Evolutionary conservation across 306 rosid genomes (phyloP).

Genomic region (Castanospermum australe): DNA sequence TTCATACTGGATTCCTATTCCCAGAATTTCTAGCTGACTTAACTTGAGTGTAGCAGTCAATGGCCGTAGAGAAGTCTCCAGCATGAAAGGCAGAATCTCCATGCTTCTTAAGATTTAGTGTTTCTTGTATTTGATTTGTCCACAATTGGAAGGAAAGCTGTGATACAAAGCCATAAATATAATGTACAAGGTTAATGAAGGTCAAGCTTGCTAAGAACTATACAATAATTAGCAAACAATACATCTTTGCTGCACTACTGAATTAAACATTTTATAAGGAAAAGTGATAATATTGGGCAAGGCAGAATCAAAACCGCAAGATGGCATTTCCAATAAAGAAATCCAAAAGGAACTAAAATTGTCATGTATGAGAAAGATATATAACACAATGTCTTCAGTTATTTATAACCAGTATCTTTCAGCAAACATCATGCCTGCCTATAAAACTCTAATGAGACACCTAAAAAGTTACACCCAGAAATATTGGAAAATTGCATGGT

Average conservation of each 20-base stretch:
- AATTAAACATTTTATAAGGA: not conserved
- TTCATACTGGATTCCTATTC: not conserved
- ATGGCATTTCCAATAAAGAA: constrained; percentile 2
- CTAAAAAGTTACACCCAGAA: not conserved
- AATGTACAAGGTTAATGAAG: not conserved
- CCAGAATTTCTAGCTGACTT: constrained; percentile 37
- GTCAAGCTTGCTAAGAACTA: constrained; percentile 10
- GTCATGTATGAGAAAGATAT: not conserved
- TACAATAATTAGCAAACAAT: not conserved
- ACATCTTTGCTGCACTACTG: not conserved
- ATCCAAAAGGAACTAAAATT: not conserved
- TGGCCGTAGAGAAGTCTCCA: constrained; percentile 65
- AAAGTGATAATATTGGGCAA: not conserved
- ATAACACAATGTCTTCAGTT: not conserved
- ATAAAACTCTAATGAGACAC: not conserved
- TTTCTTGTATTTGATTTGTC: constrained; percentile 95
- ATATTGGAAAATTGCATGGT: not conserved
- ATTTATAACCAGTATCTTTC: not conserved
- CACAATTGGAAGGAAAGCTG: constrained; percentile 99
- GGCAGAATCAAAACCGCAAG: not conserved
- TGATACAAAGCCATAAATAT: constrained; percentile 12
- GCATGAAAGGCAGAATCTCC: constrained; percentile 92
- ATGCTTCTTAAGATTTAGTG: constrained; percentile 84
- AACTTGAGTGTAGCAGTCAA: constrained; percentile 84
- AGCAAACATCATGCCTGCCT: not conserved